Evolutionary conservation across 208 protist genomes (phyloP), one percentile per base, ranked within the genome.

Genomic region (Leishmania arabica): DNA sequence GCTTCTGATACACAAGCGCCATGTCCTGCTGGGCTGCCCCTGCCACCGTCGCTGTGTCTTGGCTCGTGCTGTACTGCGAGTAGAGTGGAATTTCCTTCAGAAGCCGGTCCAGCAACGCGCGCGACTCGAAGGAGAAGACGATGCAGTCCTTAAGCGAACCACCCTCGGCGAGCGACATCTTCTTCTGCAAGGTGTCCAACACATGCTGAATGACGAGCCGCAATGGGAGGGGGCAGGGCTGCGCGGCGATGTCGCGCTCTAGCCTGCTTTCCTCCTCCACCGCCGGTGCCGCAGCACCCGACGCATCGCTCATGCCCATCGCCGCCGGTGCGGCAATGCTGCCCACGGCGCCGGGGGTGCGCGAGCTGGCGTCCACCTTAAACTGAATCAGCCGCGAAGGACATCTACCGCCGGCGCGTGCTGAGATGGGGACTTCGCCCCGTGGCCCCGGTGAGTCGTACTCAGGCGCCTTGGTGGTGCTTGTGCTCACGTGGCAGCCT

Each of bases 151-250:
- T 90, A 49, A 98, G 66, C 21, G 92, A 96, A 0, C 95, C 91
- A 7, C 65, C 81, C 66, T 95, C 88, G 24, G 95, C 95, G 9
- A 96, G 65, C n/a, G 80, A 58, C 65, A 98, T 49, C 78, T 97
- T 97, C 56, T 92, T 89, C 27, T 77, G 68, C 1, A 98, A 70
- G 21, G 88, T 94, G 21, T 83, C 79, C 31, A 84, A 82, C 34
- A 98, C 92, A 64, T 95, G 85, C 58, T 91, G 82, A 9, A 98
- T 80, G 58, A 98, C 90, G 49, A 96, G 82, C 47, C 92, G 89
- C 66, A 98, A 87, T n/a, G 95, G 92, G n/a, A 80, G 85, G 0
- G 95, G 95, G 47, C 93, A 97, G 17, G 95, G 95, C 86, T 97
- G 92, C 69, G 84, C 79, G 24, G 88, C 81, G 13, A 98, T 82